Conservation (phyloP, 2,329 filamentous ascomycete species). For the Trichoderma arundinaceum region DNA sequence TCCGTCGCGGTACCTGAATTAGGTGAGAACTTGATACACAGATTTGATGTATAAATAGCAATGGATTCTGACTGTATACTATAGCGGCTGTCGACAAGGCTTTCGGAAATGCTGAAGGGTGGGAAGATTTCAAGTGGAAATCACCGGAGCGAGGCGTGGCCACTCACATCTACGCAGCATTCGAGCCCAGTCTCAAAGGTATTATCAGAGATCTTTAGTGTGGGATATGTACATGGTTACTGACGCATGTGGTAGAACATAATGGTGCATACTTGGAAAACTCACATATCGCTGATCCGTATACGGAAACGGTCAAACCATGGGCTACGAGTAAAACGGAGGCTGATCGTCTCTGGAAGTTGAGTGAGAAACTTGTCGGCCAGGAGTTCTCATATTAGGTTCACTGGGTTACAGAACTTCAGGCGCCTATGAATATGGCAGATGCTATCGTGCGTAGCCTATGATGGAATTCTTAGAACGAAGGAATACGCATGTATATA, state of each 20-base stretch:
- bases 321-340: conserved; percentile 17
- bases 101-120: conserved; percentile 19
- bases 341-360: conserved; percentile 25
- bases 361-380: conserved; percentile 20
- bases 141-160: neutral
- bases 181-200: conserved; percentile 20
- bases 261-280: conserved; percentile 19
- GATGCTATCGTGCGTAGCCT: neutral
- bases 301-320: conserved; percentile 11
- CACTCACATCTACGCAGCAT: conserved; percentile 22
- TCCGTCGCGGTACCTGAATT: neutral
- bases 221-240: neutral
- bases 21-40: neutral
- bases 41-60: neutral
- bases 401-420: too few species aligned
- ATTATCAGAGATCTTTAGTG: neutral
- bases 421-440: neutral
- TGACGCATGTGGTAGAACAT: neutral
- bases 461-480: too few species aligned
- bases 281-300: conserved; percentile 14
- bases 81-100: neutral
- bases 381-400: conserved; percentile 12
- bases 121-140: neutral
- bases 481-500: too few species aligned
- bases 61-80: neutral